A percentile compares a stretch with the other conserved stretches of the same genome.
Evolutionary conservation across 2,329 filamentous ascomycete genomes (phyloP).

Genomic region (Magnaporthiopsis rhizophila): DNA sequence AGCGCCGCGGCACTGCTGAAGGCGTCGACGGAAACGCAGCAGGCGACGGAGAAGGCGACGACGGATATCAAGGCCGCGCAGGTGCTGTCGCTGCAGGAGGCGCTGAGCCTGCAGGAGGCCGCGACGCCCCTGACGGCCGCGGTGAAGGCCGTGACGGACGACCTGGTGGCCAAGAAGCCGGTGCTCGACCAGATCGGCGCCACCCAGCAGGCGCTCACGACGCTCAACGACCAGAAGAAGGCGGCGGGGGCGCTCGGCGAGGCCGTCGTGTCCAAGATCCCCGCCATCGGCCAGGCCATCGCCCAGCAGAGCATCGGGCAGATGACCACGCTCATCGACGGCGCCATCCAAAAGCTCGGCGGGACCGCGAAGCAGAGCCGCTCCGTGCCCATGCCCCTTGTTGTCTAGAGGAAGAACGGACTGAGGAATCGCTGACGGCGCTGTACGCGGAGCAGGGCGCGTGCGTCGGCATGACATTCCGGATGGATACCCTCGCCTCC

Average conservation of each 20-base stretch:
- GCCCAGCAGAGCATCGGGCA: conserved; percentile 19
- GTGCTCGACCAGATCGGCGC: conserved; percentile 20
- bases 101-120: conserved; percentile 16
- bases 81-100: conserved; percentile 16
- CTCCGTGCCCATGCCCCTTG: background rate
- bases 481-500: background rate
- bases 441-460: background rate
- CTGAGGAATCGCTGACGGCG: background rate
- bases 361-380: background rate
- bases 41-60: conserved; percentile 15
- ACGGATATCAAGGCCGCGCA: conserved; percentile 20
- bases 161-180: conserved; percentile 18
- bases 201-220: conserved; percentile 16
- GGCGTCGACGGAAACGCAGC: conserved; percentile 1
- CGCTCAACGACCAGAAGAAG: conserved; percentile 18
- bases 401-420: background rate
- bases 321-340: conserved; percentile 16
- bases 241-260: conserved; percentile 24
- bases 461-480: background rate
- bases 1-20: background rate
- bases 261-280: conserved; percentile 20
- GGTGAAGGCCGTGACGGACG: conserved; percentile 16
- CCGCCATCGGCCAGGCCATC: conserved; percentile 19
- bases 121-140: conserved; percentile 15
- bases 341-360: conserved; percentile 14